Percentiles rank a stretch among this genome's conserved stretches.
phyloP scores from a whole-genome alignment of 768 basidiomycete genomes.

The Pisolithus sp. region DNA sequence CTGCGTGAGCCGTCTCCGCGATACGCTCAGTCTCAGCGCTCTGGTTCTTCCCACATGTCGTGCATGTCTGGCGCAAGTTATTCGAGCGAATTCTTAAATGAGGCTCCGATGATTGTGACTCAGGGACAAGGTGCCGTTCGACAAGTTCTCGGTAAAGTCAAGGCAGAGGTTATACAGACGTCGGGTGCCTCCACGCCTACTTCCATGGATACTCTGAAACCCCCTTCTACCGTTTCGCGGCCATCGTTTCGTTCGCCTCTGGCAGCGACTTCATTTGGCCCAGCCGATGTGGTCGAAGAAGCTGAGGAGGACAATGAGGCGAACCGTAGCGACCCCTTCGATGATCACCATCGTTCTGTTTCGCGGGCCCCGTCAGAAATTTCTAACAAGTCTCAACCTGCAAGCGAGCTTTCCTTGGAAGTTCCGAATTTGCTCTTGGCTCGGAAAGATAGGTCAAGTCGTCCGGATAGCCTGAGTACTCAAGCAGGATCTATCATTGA shows the following conservation, averaged over 20 bases:
- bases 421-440: slow-evolving; percentile 39
- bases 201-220: slow-evolving; percentile 35
- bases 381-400: slow-evolving; percentile 20
- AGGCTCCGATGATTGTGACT: slow-evolving; percentile 77
- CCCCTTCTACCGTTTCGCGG: slow-evolving; percentile 32
- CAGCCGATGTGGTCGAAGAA: slow-evolving; percentile 55
- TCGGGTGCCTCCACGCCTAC: slow-evolving; percentile 31
- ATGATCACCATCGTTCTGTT: slow-evolving; percentile 41
- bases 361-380: slow-evolving; percentile 9
- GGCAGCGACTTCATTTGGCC: slow-evolving; percentile 65
- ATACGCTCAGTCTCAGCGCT: slow-evolving; percentile 45
- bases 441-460: slow-evolving; percentile 32
- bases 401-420: slow-evolving; percentile 35
- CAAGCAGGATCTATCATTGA: slow-evolving; percentile 54
- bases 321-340: slow-evolving; percentile 49
- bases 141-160: slow-evolving; percentile 70
- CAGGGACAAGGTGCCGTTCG: slow-evolving; percentile 56
- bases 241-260: slow-evolving; percentile 58
- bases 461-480: slow-evolving; percentile 59
- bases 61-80: slow-evolving; percentile 72
- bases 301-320: slow-evolving; percentile 27
- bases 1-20: slow-evolving; percentile 30
- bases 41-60: slow-evolving; percentile 56
- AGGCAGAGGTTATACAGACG: slow-evolving; percentile 72
- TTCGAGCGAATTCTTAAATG: slow-evolving; percentile 72